Percentiles rank a stretch among this genome's conserved stretches.
Conservation (phyloP, 106 monocot species). For the Dendrobium officinale region DNA sequence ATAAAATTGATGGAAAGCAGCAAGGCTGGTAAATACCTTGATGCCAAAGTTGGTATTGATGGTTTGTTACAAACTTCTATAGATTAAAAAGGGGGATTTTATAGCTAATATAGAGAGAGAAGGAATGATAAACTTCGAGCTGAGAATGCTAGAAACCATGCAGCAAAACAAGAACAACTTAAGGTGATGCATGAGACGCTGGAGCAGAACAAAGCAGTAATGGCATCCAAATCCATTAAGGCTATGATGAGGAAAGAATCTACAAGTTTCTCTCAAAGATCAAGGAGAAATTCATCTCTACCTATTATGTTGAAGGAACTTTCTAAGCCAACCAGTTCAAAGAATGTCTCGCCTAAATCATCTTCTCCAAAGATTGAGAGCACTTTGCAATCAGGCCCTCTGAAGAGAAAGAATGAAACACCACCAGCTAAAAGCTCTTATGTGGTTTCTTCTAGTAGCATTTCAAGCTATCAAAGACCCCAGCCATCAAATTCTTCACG, state of each 20-base stretch:
- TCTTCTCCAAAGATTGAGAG: constrained; percentile 30
- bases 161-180: constrained; percentile 40
- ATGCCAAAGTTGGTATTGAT: background rate
- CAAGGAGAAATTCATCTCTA: constrained; percentile 80
- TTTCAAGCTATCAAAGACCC: constrained; percentile 28
- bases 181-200: constrained; percentile 41
- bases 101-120: constrained; percentile 57
- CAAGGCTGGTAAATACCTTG: constrained; percentile 39
- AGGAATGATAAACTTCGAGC: constrained; percentile 53
- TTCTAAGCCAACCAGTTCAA: constrained; percentile 39
- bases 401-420: constrained; percentile 31
- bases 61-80: constrained; percentile 12
- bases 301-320: constrained; percentile 49
- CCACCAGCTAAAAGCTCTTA: constrained; percentile 36
- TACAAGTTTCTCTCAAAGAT: constrained; percentile 30
- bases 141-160: constrained; percentile 38
- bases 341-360: constrained; percentile 43
- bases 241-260: constrained; percentile 32
- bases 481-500: constrained; percentile 28
- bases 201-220: constrained; percentile 37
- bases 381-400: constrained; percentile 25
- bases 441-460: constrained; percentile 19
- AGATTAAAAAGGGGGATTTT: constrained; percentile 46
- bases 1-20: constrained; percentile 72
- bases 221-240: constrained; percentile 27